Percentiles rank a stretch among this genome's conserved stretches.
phyloP scores from a whole-genome alignment of 352 stramenopile species.

The Hyaloperonospora brassicae region DNA sequence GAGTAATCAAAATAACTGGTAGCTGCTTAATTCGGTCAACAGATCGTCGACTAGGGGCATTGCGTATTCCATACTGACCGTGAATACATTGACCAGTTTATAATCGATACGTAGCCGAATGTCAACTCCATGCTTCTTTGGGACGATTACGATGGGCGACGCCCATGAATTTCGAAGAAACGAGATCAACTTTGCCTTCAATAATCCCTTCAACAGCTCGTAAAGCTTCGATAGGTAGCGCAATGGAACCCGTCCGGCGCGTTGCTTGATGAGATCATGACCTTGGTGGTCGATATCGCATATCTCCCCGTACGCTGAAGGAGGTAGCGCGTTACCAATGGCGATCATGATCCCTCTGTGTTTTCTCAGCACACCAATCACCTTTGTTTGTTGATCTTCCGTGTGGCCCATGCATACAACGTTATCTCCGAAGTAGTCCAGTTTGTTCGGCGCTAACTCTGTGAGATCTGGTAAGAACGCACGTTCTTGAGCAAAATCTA shows the following conservation, averaged over 20 bases:
- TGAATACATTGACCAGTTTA: neutral
- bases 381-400: too few species aligned
- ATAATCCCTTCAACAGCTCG: too few species aligned
- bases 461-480: slow-evolving; percentile 1
- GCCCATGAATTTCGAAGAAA: too few species aligned
- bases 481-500: neutral
- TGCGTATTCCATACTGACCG: too few species aligned
- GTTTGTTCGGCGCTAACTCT: neutral
- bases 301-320: neutral
- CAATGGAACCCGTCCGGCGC: too few species aligned
- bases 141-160: too few species aligned
- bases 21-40: too few species aligned
- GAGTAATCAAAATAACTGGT: too few species aligned
- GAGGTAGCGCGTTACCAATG: slow-evolving; percentile 3
- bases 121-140: neutral
- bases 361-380: neutral
- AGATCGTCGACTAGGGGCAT: too few species aligned
- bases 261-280: neutral
- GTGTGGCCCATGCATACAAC: too few species aligned
- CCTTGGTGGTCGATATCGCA: neutral
- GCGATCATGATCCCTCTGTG: slow-evolving; percentile 5
- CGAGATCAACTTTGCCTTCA: neutral
- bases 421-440: neutral
- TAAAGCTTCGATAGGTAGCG: too few species aligned
- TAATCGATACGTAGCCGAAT: too few species aligned